Evolutionary conservation across 2,329 filamentous ascomycete species (phyloP).

Genomic region (Fusarium brachygibbosum): DNA sequence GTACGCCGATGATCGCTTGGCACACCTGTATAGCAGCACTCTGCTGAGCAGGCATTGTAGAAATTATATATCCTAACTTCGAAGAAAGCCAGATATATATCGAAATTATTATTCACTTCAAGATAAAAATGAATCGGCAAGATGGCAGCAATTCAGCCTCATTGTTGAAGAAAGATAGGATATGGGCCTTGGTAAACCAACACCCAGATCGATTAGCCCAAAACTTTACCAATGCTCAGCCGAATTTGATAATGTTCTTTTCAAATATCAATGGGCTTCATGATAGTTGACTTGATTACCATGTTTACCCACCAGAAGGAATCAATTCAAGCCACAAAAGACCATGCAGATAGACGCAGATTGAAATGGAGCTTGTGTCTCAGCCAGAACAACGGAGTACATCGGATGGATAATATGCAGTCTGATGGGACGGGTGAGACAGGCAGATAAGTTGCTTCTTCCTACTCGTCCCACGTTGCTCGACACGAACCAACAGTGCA

Average conservation of each 20-base stretch:
- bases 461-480: conserved; percentile 26
- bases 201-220: neutral
- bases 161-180: neutral
- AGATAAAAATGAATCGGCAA: neutral
- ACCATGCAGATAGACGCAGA: conserved; percentile 12
- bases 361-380: conserved; percentile 27
- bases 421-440: conserved; percentile 27
- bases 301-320: neutral
- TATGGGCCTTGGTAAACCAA: neutral
- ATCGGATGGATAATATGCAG: conserved; percentile 11
- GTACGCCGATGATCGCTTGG: conserved; percentile 27
- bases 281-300: neutral
- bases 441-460: conserved; percentile 23
- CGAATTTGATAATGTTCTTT: neutral
- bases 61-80: neutral
- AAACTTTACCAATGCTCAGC: neutral
- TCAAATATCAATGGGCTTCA: no score
- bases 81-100: neutral
- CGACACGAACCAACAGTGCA: conserved; percentile 4
- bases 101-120: neutral
- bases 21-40: neutral
- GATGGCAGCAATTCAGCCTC: neutral
- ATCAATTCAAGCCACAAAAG: neutral
- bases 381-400: conserved; percentile 5
- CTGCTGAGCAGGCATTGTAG: neutral